Evolutionary conservation across 1,284 basidiomycete species (phyloP), one percentile per base, ranked within the genome.

Genomic region (Chalciporus sp.): DNA sequence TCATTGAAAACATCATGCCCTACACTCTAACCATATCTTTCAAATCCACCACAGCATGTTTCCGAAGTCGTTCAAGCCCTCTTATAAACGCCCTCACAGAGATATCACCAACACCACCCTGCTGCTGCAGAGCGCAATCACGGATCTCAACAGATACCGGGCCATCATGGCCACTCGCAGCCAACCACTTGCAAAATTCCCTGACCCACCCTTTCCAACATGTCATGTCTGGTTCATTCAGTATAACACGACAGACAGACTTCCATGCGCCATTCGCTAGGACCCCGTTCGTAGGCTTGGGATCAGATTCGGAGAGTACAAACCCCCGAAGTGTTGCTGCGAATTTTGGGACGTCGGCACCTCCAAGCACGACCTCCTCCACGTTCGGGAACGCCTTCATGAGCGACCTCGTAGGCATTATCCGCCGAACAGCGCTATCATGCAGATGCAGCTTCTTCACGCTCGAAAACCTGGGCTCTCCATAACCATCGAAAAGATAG

Each of bases 121-220:
- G 17, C 27, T 14, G 28, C 16, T 4, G 9, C 2, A 42, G 9
- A 5, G 2, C 7, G n/a, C 14, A 8, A 16, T 23, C 40, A 9
- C 14, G 58, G 51, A 65, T 52, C 42, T 63, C 58, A 9, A 62
- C 1, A 23, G 45, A 29, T 17, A 64, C 47, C 16, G 26, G 20
- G 12, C 48, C 49, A 8, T 6, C 43, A 51, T 60, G 57, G 6
- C 62, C 61, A 12, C 19, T 16, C 19, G 52, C 61, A 20, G 50
- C 63, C 7, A 63, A 52, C 63, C 63, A 64, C 47, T 56, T 55
- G 20, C 48, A 53, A 27, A 66, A 47, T 1, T 51, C 58, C 33
- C 58, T 53, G 33, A 61, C 26, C 51, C 55, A 67, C 2, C 49
- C 58, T 33, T 47, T 61, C 63, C 65, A 63, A n/a, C 9, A 37